Conservation (phyloP, 768 basidiomycete genomes). For the Gymnopilus junonius region DNA sequence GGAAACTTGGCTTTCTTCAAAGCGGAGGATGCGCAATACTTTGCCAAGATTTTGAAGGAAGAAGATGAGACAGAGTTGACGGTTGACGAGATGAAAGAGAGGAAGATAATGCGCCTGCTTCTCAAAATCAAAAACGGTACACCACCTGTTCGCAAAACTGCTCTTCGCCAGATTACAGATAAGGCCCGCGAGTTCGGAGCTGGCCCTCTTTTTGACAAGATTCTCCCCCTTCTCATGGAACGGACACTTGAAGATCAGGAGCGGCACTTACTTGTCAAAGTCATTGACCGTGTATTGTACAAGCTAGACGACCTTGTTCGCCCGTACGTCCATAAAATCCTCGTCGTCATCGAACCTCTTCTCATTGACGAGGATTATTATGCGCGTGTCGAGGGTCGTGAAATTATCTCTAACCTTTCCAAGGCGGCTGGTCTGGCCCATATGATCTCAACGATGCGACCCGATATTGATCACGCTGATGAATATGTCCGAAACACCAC, state of each 20-base stretch:
- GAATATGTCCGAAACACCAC: slow-evolving; percentile 99
- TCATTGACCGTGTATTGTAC: slow-evolving; percentile 98
- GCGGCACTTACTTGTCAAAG: slow-evolving; percentile 96
- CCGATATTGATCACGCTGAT: slow-evolving; percentile 99
- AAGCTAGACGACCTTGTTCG: slow-evolving; percentile 99
- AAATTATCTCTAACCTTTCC: slow-evolving; percentile 98
- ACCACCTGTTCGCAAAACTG: slow-evolving; percentile 97
- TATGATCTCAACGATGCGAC: slow-evolving; percentile 99
- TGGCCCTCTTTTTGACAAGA: slow-evolving; percentile 98
- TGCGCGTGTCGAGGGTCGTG: slow-evolving; percentile 96
- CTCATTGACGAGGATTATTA: slow-evolving; percentile 99
- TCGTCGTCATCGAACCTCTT: slow-evolving; percentile 98
- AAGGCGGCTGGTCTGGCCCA: slow-evolving; percentile 99
- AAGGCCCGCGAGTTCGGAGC: slow-evolving; percentile 99
- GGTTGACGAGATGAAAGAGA: slow-evolving; percentile 98
- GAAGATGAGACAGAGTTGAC: slow-evolving; percentile 93
- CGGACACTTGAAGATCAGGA: slow-evolving; percentile 98
- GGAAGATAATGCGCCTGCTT: slow-evolving; percentile 97
- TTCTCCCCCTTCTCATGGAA: slow-evolving; percentile 97
- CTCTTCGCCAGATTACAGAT: slow-evolving; percentile 97
- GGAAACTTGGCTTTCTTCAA: slow-evolving; percentile 98
- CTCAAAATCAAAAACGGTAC: slow-evolving; percentile 99
- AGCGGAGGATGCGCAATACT: slow-evolving; percentile 96
- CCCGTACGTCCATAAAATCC: slow-evolving; percentile 98
- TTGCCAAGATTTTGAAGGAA: slow-evolving; percentile 93